Base-by-base conservation (phyloP, 202 grass and related monocot species). In the Setaria italica region DNA sequence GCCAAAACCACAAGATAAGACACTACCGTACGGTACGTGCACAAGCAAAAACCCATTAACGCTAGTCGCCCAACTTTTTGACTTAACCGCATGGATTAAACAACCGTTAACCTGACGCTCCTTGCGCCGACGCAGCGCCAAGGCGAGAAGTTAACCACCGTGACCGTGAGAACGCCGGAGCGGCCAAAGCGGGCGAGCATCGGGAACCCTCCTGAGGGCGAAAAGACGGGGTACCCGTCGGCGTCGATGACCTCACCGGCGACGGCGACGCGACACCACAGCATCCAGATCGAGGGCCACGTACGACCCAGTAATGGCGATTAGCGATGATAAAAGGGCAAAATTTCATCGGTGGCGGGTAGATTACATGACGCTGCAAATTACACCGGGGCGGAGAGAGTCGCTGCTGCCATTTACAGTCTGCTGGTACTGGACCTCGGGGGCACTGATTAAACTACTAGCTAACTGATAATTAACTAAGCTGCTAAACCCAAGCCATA, bases 401-500 rank as follows among this genome's bases (percentile, higher is more conserved):
- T 74, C 82, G 25, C 39, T 57, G 49, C 35, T 77, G 14, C 58
- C 70, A 80, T 83, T 84, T 90, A 87, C 80, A 90, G n/a, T 12
- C 67, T 50, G 58, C 4, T 53, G 10, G 67, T 73, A 63, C 17
- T 74, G 17, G 21, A 87, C 67, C 69, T 84, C 60, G 51, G 41
- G 72, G 59, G 51, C 51, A 65, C 51, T 54, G 50, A 72, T 71
- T 57, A 65, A 80, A 46, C 66, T 58, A 58, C 20, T 80, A 66
- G 67, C 80, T 58, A 68, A 45, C 20, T 70, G 8, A 53, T 71
- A 37, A 53, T 37, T 32, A 45, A 50, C 41, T 50, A 84, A 45
- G 32, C 14, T 35, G 32, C 62, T 62, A 64, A 77, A 32, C 50
- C 65, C 47, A 82, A 47, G 55, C 56, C 62, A 43, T 43, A 13